phyloP scores from a whole-genome alignment of 2,329 filamentous ascomycete genomes.

The Talaromyces sp. region DNA sequence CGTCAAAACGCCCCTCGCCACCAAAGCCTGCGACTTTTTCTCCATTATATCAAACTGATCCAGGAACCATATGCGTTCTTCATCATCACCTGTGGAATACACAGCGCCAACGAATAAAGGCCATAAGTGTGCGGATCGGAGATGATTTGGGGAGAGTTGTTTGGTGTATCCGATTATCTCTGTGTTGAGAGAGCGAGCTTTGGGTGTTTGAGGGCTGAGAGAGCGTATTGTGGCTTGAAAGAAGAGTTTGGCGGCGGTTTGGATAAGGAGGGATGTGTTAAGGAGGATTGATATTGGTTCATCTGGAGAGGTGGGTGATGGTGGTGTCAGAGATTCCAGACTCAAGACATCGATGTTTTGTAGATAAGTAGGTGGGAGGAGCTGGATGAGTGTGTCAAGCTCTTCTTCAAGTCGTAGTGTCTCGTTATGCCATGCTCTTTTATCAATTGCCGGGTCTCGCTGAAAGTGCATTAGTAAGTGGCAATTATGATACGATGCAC shows the following conservation, averaged over 20 bases:
- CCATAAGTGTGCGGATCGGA: slow-evolving; percentile 19
- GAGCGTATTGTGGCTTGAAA: slow-evolving; percentile 19
- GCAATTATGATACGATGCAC: neutral
- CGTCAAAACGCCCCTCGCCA: slow-evolving; percentile 15
- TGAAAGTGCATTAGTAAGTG: neutral
- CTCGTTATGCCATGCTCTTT: neutral
- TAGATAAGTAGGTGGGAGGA: slow-evolving; percentile 7
- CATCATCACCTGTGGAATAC: slow-evolving; percentile 17
- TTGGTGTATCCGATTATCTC: slow-evolving; percentile 15
- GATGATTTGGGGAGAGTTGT: slow-evolving; percentile 17
- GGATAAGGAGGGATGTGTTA: slow-evolving; percentile 18
- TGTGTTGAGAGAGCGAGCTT: slow-evolving; percentile 11
- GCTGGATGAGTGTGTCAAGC: slow-evolving; percentile 15
- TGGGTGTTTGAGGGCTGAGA: slow-evolving; percentile 3
- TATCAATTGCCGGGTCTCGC: neutral
- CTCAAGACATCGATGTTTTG: neutral
- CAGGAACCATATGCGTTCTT: slow-evolving; percentile 18
- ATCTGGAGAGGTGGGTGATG: neutral
- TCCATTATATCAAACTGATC: slow-evolving; percentile 18
- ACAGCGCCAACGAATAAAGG: slow-evolving; percentile 19
- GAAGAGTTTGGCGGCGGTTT: slow-evolving; percentile 17
- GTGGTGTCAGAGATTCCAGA: neutral
- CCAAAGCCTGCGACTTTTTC: slow-evolving; percentile 10
- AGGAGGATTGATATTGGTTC: slow-evolving; percentile 13
- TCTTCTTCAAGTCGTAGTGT: slow-evolving; percentile 11